Conservation (phyloP, 2,329 filamentous ascomycete genomes). For the Coniochaeta prunicola region DNA sequence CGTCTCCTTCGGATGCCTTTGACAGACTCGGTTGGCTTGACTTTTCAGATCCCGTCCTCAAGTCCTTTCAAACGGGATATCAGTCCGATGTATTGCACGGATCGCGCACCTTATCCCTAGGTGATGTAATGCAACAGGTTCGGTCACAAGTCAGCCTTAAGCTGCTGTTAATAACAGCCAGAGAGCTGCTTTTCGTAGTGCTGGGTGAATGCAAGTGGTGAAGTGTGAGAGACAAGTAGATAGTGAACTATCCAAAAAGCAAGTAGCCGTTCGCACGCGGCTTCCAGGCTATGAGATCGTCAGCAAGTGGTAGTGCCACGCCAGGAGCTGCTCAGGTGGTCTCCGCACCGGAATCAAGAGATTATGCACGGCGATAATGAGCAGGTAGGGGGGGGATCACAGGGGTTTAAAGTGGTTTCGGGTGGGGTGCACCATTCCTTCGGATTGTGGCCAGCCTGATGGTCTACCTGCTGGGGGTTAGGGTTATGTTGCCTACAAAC, state of each 20-base stretch:
- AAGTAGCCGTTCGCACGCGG: neutral
- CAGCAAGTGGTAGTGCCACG: neutral
- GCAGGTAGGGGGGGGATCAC: neutral
- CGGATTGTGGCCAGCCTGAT: neutral
- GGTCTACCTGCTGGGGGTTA: neutral
- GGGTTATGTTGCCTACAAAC: neutral
- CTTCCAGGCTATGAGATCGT: neutral
- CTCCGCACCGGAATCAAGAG: conserved; percentile 3
- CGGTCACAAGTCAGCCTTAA: neutral
- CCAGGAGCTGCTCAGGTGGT: neutral
- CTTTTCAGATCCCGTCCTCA: neutral
- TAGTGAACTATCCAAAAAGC: neutral
- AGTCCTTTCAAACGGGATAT: neutral
- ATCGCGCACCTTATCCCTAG: neutral
- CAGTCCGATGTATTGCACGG: neutral
- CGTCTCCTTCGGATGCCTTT: neutral
- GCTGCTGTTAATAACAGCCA: neutral
- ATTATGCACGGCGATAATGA: conserved; percentile 3
- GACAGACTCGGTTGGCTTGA: neutral
- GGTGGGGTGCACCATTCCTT: neutral
- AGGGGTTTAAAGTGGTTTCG: neutral
- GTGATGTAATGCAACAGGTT: neutral
- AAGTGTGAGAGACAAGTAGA: neutral
- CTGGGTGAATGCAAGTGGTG: neutral
- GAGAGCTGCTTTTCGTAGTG: neutral